A percentile compares a stretch with the other conserved stretches of the same genome.
Evolutionary conservation across 1,284 basidiomycete genomes (phyloP).

Genomic region (Trametes versicolor): DNA sequence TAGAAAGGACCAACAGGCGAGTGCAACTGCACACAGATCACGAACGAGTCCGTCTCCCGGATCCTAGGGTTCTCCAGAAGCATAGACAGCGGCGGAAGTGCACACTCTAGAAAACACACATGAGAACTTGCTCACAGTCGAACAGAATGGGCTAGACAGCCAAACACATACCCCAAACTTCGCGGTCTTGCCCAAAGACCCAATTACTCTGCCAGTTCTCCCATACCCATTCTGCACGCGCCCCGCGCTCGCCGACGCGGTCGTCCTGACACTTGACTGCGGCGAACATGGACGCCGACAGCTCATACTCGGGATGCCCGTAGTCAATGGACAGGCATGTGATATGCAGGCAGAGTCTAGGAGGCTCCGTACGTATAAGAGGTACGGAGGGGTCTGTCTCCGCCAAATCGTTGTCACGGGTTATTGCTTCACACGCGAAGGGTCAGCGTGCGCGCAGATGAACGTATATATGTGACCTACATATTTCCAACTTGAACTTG

Average conservation of each 20-base stretch:
- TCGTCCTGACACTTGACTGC: conserved; percentile 76
- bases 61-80: conserved; percentile 70
- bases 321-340: conserved; percentile 73
- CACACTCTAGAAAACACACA: conserved; percentile 58
- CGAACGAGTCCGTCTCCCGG: conserved; percentile 68
- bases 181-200: conserved; percentile 71
- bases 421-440: conserved; percentile 16
- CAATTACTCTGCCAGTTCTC: conserved; percentile 72
- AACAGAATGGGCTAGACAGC: too few species aligned
- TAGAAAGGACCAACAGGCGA: conserved; percentile 71
- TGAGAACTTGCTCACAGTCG: background rate
- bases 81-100: conserved; percentile 68
- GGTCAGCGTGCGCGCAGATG: too few species aligned
- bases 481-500: conserved; percentile 78
- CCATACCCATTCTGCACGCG: conserved; percentile 80
- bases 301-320: conserved; percentile 65
- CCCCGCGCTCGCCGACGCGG: conserved; percentile 66
- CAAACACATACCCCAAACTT: conserved; percentile 69
- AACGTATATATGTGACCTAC: conserved; percentile 32
- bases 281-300: conserved; percentile 73
- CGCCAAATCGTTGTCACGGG: conserved; percentile 24
- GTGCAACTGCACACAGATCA: conserved; percentile 77
- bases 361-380: conserved; percentile 39
- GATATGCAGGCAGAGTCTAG: conserved; percentile 68
- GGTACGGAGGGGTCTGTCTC: conserved; percentile 34